phyloP scores from a whole-genome alignment of 768 basidiomycete species.

The Suillus subluteus region DNA sequence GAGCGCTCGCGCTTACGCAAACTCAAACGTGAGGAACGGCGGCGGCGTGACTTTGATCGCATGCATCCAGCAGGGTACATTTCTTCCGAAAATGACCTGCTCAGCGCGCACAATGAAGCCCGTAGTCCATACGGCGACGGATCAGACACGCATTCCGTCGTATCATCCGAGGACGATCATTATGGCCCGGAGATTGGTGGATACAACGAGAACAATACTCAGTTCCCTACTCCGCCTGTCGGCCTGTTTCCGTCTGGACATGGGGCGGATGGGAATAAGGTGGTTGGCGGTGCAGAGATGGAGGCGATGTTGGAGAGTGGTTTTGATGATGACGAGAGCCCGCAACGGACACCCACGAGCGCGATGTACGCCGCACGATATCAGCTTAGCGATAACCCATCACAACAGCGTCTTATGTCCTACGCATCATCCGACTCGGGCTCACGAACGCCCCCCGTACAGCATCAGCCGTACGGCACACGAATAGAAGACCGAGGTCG shows the following conservation, averaged over 20 bases:
- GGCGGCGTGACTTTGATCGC: slow-evolving; percentile 81
- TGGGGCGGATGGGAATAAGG: slow-evolving; percentile 33
- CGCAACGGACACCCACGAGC: slow-evolving; percentile 34
- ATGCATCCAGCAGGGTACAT: slow-evolving; percentile 70
- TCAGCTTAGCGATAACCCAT: slow-evolving; percentile 62
- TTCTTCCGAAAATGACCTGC: slow-evolving; percentile 61
- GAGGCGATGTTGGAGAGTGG: slow-evolving; percentile 93
- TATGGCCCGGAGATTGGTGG: slow-evolving; percentile 96
- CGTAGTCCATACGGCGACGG: slow-evolving; percentile 67
- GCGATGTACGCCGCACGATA: slow-evolving; percentile 56
- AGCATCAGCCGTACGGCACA: slow-evolving; percentile 37
- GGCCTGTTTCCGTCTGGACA: slow-evolving; percentile 46
- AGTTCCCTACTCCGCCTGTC: slow-evolving; percentile 87
- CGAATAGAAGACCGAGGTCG: slow-evolving; percentile 44
- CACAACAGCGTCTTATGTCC: slow-evolving; percentile 38
- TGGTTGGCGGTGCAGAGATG: slow-evolving; percentile 74
- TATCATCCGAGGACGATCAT: slow-evolving; percentile 91
- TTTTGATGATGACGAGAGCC: slow-evolving; percentile 74
- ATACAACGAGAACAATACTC: slow-evolving; percentile 84
- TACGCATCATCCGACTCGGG: slow-evolving; percentile 52
- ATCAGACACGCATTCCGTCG: slow-evolving; percentile 79
- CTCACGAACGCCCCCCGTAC: slow-evolving; percentile 31
- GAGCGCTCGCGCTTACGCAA: slow-evolving; percentile 94
- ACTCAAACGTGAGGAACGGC: slow-evolving; percentile 81
- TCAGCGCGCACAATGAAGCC: slow-evolving; percentile 57